phyloP scores from a whole-genome alignment of 495 filamentous ascomycete genomes.

The Xanthoparmelia taractica region DNA sequence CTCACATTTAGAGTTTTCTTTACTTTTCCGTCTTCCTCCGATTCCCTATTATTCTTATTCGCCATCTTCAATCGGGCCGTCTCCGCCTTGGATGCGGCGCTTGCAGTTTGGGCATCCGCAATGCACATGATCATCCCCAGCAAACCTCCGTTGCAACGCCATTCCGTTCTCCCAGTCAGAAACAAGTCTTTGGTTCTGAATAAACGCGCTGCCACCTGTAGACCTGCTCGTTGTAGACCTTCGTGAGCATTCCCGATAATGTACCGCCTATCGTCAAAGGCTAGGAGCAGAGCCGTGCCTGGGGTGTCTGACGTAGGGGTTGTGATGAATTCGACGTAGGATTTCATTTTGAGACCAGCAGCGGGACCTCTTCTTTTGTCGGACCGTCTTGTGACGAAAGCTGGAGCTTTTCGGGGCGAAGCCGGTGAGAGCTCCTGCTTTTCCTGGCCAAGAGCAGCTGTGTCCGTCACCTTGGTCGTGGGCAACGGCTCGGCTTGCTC shows the following conservation, averaged over 20 bases:
- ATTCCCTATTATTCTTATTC: conserved; percentile 18
- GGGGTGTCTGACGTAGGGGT: conserved; percentile 88
- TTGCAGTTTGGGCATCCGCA: conserved; percentile 51
- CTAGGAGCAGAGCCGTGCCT: conserved; percentile 65
- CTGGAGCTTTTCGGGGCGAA: not conserved
- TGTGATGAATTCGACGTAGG: conserved; percentile 60
- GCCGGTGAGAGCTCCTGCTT: not conserved
- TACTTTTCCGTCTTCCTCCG: conserved; percentile 30
- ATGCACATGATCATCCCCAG: conserved; percentile 76
- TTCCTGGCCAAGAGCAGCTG: not conserved
- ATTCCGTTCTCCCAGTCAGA: conserved; percentile 67
- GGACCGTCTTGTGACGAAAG: not conserved
- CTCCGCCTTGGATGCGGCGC: conserved; percentile 31
- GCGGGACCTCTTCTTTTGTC: not conserved
- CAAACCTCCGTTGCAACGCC: conserved; percentile 69
- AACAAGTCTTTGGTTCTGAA: conserved; percentile 65
- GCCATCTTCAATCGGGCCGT: not conserved
- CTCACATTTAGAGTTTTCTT: conserved; percentile 24
- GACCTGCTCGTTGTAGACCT: conserved; percentile 71
- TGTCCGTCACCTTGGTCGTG: not conserved
- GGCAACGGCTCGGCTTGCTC: not conserved
- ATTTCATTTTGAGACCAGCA: conserved; percentile 22
- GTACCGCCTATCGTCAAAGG: conserved; percentile 75
- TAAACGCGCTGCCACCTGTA: conserved; percentile 55
- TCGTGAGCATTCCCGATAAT: conserved; percentile 80